These are phyloP conservation scores for Aechmea fasciata DNA, from an alignment of 176 grass and related monocot genomes.

Conservation along the genomic window DNA sequence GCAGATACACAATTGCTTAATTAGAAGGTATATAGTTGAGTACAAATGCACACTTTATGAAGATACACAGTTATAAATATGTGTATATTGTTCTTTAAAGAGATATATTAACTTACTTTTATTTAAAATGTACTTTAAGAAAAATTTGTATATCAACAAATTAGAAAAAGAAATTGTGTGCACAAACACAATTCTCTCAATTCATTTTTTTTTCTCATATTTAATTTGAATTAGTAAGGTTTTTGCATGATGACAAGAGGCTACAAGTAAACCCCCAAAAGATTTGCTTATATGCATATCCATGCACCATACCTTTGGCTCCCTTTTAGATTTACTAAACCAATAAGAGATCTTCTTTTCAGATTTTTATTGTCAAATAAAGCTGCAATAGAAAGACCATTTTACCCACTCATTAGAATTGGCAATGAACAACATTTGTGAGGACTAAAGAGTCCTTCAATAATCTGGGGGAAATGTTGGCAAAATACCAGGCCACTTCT, in stretches of 20 bases:
- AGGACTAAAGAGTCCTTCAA: neutral
- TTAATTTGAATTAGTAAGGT: neutral
- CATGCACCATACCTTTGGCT: neutral
- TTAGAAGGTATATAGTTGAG: no score
- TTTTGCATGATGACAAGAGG: neutral
- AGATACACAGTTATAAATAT: no score
- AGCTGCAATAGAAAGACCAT: neutral
- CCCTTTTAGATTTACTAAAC: neutral
- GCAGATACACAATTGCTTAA: no score
- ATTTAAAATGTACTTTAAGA: no score
- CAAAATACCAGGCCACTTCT: neutral
- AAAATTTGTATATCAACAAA: no score
- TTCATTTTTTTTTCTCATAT: no score
- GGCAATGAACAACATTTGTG: neutral
- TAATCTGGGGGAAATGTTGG: neutral
- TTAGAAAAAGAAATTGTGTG: no score
- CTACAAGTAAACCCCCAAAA: neutral
- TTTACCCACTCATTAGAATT: neutral
- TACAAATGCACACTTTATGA: no score
- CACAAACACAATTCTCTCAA: no score
- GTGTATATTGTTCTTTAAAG: no score
- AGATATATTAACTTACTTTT: no score
- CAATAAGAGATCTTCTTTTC: neutral
- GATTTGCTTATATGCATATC: neutral
- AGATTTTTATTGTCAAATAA: neutral